Evolutionary conservation across 805 yeast species (phyloP).

Genomic region (Lipomyces orientalis): DNA sequence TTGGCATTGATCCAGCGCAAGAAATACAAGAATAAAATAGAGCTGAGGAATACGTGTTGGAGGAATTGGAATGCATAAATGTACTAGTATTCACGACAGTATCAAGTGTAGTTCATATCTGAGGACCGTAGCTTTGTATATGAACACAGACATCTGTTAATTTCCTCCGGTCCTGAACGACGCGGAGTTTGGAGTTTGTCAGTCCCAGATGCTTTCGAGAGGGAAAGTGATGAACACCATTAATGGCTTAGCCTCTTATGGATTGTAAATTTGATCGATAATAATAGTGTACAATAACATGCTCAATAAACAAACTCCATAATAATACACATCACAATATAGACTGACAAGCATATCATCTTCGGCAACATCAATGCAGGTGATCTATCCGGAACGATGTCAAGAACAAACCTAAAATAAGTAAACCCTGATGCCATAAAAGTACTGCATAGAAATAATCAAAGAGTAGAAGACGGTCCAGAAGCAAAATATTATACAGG

Average conservation of each 20-base stretch:
- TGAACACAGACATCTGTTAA: too few species aligned
- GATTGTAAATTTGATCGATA: not conserved
- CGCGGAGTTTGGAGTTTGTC: too few species aligned
- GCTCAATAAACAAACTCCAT: not conserved
- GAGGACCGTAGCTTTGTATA: too few species aligned
- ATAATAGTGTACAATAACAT: not conserved
- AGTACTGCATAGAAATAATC: not conserved
- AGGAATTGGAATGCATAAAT: not conserved
- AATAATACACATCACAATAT: not conserved
- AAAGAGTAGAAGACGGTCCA: constrained; percentile 6
- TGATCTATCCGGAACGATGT: not conserved
- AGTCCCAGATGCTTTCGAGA: too few species aligned
- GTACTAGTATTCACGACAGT: not conserved
- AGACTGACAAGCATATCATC: not conserved
- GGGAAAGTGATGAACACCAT: too few species aligned
- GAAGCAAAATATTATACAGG: not conserved
- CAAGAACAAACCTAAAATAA: not conserved
- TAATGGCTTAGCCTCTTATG: too few species aligned
- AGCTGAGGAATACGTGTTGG: not conserved
- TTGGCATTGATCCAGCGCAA: constrained; percentile 20
- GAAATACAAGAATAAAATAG: not conserved
- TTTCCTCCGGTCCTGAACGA: too few species aligned
- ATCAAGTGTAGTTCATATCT: too few species aligned
- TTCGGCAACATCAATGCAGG: not conserved
- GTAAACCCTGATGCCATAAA: not conserved